Base-by-base conservation (phyloP, 148 eudicot genomes). In the Heliosperma pusillum region DNA sequence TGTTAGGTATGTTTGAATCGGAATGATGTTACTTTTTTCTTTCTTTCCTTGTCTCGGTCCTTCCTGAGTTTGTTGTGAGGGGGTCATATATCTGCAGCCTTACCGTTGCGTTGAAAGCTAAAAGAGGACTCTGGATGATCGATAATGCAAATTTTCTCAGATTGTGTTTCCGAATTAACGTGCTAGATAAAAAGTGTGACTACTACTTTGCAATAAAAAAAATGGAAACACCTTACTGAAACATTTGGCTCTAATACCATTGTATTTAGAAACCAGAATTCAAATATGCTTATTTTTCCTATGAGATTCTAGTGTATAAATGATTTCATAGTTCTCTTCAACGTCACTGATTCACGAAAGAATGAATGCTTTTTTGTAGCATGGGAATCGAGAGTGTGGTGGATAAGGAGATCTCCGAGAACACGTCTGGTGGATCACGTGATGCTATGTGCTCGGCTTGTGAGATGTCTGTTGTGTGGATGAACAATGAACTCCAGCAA, bases 401-500 rank as follows among this genome's bases (percentile, higher is more conserved):
- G 13, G 83, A 88, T 71, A 77, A 80, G 77, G 87, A 87, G 16
- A 79, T 53, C 25, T 58, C 73, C 22, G 90, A 70, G 20, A 81
- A 75, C 36, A 80, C 90, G 59, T 78, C 87, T 63, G 85, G 84
- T 7, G 66, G 24, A 40, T 64, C 80, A 64, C 78, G 19, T 59
- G 92, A 88, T 76, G 89, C 76, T 45, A 83, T 75, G 86, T 95
- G 99, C 83, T 57, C 92, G 24, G 83, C 90, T 50, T 95, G 99
- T 82, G 99, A 95, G 85, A 95, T 95, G 97, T 80, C 94, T 21
- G 94, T 92, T 55, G 91, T 89, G 57, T 95, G 99, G 99, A 87
- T 92, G 89, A 87, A 88, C 62, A 89, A 76, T 75, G 96, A 95
- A 75, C 88, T 95, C 36, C 80, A 61, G 55, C 87, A 86, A 72